Evolutionary conservation across 169 alveolate species (phyloP), one percentile per base, ranked within the genome.

Genomic region (Cyclospora cayetanensis): DNA sequence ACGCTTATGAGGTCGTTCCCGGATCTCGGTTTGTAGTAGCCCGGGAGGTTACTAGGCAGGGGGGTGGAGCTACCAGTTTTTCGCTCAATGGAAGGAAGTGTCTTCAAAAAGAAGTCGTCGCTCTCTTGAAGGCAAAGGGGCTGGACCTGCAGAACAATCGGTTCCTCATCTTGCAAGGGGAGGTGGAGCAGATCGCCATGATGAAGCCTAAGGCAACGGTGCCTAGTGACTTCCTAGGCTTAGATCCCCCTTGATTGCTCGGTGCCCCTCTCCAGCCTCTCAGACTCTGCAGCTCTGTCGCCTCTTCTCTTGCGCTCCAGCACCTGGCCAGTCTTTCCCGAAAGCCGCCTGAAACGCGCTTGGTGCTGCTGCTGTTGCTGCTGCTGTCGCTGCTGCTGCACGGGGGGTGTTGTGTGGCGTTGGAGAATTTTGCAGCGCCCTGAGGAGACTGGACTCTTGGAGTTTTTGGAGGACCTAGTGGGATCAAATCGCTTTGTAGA

Each of bases 171-270:
- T 46, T 90, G 34, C 99, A 99, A 94, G 99, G 99, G 7, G 99
- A 99, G 93, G 99, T 99, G 29, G 99, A 98, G 92, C 97, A 97
- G 82, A 98, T 99, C 27, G 97, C 99, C 3, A 95, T 97, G 93
- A 98, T 98, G 99, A 98, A 98, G 80, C 99, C 99, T 31, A 98
- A 98, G 93, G 99, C 97, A 0, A 79, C 93, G 65, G 85, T 68
- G n/a, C 90, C 90, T 70, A 90, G 74, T 20, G 77, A 92, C 29
- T 83, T 95, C 7, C 20, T 20, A 12, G 66, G n/a, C 66, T 53
- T 22, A 22, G 22, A 22, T 53, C n/a, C n/a, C n/a, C n/a, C n/a
- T n/a, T n/a, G n/a, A n/a, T n/a, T n/a, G n/a, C n/a, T n/a, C n/a
- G n/a, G n/a, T n/a, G n/a, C n/a, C n/a, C n/a, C n/a, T n/a, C n/a